A percentile compares a stretch with the other conserved stretches of the same genome.
phyloP scores from a whole-genome alignment of 108 stramenopile genomes.

The Skeletonema marinoi region DNA sequence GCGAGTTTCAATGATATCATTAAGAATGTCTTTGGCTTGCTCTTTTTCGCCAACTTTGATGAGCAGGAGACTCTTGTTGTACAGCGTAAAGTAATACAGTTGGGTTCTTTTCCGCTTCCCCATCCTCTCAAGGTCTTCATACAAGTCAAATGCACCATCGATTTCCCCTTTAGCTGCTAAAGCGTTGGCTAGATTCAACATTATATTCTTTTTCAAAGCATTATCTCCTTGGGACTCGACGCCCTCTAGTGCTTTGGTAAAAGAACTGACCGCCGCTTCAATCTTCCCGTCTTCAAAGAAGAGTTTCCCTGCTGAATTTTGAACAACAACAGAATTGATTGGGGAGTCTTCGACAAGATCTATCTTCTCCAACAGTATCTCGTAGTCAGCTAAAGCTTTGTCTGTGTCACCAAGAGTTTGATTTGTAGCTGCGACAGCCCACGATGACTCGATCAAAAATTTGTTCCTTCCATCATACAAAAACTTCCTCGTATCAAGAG shows the following conservation, averaged over 20 bases:
- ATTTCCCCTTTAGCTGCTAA: slow-evolving; percentile 18
- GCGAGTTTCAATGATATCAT: slow-evolving; percentile 14
- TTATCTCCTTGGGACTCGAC: slow-evolving; percentile 5
- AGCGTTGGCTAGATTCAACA: slow-evolving; percentile 41
- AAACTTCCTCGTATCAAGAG: slow-evolving; percentile 33
- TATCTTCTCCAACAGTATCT: slow-evolving; percentile 30
- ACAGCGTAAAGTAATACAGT: slow-evolving; percentile 33
- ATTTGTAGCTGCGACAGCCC: slow-evolving; percentile 45
- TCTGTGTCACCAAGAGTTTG: slow-evolving; percentile 26
- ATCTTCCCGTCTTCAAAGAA: slow-evolving; percentile 31
- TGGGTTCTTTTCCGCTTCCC: slow-evolving; percentile 6
- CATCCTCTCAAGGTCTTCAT: slow-evolving; percentile 21
- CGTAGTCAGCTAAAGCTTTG: slow-evolving; percentile 34
- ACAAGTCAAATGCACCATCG: slow-evolving; percentile 19
- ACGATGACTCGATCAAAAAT: slow-evolving; percentile 39
- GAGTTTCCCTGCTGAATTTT: slow-evolving; percentile 38
- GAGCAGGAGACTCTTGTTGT: slow-evolving; percentile 34
- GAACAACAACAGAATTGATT: slow-evolving; percentile 21
- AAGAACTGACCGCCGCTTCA: slow-evolving; percentile 25
- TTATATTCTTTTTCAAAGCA: slow-evolving; percentile 10
- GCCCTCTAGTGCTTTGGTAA: slow-evolving; percentile 24
- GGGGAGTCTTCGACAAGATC: slow-evolving; percentile 22
- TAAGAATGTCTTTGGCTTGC: slow-evolving; percentile 24
- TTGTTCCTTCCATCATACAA: slow-evolving; percentile 36
- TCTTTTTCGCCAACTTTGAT: slow-evolving; percentile 28